Base-by-base conservation (phyloP, 768 basidiomycete genomes). In the Dacryopinax primogenitus region DNA sequence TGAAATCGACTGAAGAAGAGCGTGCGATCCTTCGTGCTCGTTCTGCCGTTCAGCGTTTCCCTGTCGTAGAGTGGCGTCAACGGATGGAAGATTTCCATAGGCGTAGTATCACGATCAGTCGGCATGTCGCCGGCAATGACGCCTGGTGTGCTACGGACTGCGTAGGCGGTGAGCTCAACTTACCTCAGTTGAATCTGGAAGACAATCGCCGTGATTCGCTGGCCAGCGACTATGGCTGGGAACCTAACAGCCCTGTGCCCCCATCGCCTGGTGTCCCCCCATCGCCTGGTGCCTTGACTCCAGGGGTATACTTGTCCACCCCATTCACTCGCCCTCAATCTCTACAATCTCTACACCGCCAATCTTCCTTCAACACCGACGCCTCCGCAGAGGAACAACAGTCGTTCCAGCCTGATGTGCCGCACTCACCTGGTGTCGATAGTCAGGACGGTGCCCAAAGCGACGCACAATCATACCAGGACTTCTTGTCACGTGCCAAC, bases 61-160 rank as follows among this genome's bases (percentile, higher is more conserved):
- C 93, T 3, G 93, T 96, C 65, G 89, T 96, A 30, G 92, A 96
- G 77, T 96, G 93, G 93, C 88, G 93, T 72, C 92, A 95, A 73
- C 84, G 90, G 62, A 89, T 86, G 80, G 93, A 96, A 77, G 93
- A 95, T 74, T 90, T 95, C 81, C 93, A 96, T 73, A 83, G 82
- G 67, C 86, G 93, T 66, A 88, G 86, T 71, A 92, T 96, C 73
- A 75, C 73, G 26, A 77, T 78, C 2, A 92, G 88, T 71, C 86
- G 93, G 63, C 74, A 76, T 32, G 23, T 83, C 1, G 90, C 92
- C 28, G 87, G 84, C 6, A 66, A 77, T 1, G 82, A 89, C 66
- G 90, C 92, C 0, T 94, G 88, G 89, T 81, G 86, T 36, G 81
- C 64, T 16, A 44, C 64, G 4, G 69, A 70, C 45, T 70, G 70